These are phyloP conservation scores for Yarrowia sp. DNA, from an alignment of 805 yeast species.

Conservation along the genomic window DNA sequence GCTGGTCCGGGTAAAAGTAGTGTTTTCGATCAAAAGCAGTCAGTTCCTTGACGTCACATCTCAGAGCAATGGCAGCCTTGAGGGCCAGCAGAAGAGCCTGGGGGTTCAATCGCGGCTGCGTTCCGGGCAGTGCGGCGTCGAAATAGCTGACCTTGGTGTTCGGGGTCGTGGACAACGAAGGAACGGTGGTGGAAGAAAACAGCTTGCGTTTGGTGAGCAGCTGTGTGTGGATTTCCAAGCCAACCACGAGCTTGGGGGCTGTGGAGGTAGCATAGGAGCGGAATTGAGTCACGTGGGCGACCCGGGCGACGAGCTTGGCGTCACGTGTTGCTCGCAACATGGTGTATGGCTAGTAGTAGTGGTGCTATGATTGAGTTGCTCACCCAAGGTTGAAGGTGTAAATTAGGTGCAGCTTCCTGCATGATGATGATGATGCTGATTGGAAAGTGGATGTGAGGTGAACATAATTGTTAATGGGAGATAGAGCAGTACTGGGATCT, in stretches of 20 bases:
- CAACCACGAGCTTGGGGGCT: slow-evolving; percentile 65
- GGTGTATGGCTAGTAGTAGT: no score
- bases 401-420: slow-evolving; percentile 6
- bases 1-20: slow-evolving; percentile 96
- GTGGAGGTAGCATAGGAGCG: slow-evolving; percentile 1
- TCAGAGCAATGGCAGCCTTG: slow-evolving; percentile 73
- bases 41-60: slow-evolving; percentile 60
- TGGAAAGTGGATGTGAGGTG: background rate
- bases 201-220: slow-evolving; percentile 74
- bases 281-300: slow-evolving; percentile 3
- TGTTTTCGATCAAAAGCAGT: slow-evolving; percentile 92
- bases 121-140: slow-evolving; percentile 90
- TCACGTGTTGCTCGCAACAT: slow-evolving; percentile 15
- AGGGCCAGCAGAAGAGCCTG: slow-evolving; percentile 76
- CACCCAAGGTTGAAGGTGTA: background rate
- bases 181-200: slow-evolving; percentile 64
- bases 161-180: slow-evolving; percentile 57
- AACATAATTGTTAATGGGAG: no score
- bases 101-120: slow-evolving; percentile 82
- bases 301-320: background rate
- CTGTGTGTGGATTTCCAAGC: slow-evolving; percentile 94
- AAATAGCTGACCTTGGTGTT: slow-evolving; percentile 76
- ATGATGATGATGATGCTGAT: background rate
- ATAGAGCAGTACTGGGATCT: background rate
- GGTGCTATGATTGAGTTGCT: slow-evolving; percentile 13